Percentiles rank a stretch among this genome's conserved stretches.
phyloP scores from a whole-genome alignment of 129 eudicot genomes.

The Gnaphalium uliginosum region DNA sequence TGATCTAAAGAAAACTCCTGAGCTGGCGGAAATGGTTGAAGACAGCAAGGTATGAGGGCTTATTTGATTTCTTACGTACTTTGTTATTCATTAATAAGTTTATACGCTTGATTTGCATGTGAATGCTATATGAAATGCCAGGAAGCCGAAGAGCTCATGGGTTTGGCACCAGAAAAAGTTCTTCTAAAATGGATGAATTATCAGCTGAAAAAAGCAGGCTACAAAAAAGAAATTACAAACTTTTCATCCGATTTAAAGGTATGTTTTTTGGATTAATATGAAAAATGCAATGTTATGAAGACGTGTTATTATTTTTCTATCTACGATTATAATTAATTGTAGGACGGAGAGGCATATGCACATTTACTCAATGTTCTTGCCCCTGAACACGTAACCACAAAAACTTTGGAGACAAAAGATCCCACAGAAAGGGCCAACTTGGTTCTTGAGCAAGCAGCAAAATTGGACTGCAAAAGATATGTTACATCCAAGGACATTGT shows the following conservation, averaged over 20 bases:
- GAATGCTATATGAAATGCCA: conserved; percentile 20
- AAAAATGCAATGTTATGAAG: not conserved
- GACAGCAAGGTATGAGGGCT: conserved; percentile 47
- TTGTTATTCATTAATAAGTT: not conserved
- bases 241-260: conserved; percentile 68
- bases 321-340: conserved; percentile 7
- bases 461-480: conserved; percentile 62
- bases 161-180: conserved; percentile 68
- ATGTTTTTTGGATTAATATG: conserved; percentile 13
- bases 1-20: conserved; percentile 64
- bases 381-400: conserved; percentile 49
- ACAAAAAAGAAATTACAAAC: conserved; percentile 59
- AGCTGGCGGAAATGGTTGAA: conserved; percentile 68
- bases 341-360: conserved; percentile 70
- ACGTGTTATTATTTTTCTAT: not conserved
- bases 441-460: conserved; percentile 63
- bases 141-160: conserved; percentile 72
- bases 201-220: conserved; percentile 61
- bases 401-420: conserved; percentile 56
- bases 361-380: conserved; percentile 74
- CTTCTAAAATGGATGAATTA: conserved; percentile 69
- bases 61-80: conserved; percentile 18
- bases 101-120: conserved; percentile 1
- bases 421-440: conserved; percentile 63
- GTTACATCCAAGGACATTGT: conserved; percentile 63